Evolutionary conservation across 1,139 yeast species (phyloP), one percentile per base, ranked within the genome.

Genomic region (Hyphopichia wangnamkhiaoensis): DNA sequence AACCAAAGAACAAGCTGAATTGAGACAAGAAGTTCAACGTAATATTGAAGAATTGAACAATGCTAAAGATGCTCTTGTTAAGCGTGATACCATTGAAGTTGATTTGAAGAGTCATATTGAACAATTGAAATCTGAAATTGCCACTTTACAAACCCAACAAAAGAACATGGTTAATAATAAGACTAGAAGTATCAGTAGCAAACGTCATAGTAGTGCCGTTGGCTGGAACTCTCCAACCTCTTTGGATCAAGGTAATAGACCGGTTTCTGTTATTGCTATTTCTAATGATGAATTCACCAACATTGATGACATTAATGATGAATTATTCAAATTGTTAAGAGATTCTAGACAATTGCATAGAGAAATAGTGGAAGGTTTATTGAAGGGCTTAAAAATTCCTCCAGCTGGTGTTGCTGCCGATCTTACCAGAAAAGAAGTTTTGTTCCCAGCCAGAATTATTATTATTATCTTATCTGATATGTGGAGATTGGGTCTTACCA

Each of bases 401-500:
- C 78, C 80, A 15, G 88, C 95, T 20, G 83, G 91, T 42, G 87
- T 87, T 49, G 88, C 90, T 37, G 83, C 88, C 33, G 90, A 85
- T 57, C 74, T 89, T 49, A 82, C 94, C 13, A 78, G 90, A 56
- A 89, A 91, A 61, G 98, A 94, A 62, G 95, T 93, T 27, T 74
- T 93, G 39, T 93, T 90, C 82, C 99, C 98, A 31, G 95, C 98
- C 2, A 84, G 97, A 70, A 88, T 93, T 46, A 84, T 93, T 53
- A 91, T 93, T 52, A 85, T 94, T 48, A 85, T 93, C 33, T 76
- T 93, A 46, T 84, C 95, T 54, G 98, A 94, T 63, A 90, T 93
- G 98, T 93, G 99, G 99, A 80, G 98, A 65, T 74, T 91, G 42
- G 98, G 98, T 2, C 77, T 90, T 54, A 90, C 96, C 28, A 84